Evolutionary conservation across 345 rosid genomes (phyloP).

Genomic region (Stellera chamaejasme): DNA sequence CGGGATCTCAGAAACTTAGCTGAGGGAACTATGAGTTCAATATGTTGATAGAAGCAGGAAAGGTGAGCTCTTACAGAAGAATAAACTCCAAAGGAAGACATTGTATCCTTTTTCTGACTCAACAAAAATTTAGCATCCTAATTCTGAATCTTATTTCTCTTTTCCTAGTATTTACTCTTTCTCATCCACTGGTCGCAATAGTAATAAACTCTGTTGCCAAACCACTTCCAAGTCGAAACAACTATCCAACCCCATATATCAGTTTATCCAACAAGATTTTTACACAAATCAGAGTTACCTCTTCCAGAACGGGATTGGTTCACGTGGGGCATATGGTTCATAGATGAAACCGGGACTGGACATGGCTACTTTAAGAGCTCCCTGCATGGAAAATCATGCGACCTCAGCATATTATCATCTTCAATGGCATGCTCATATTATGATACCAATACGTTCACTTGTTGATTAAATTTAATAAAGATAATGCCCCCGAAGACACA

Average conservation of each 20-base stretch:
- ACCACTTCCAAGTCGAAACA: no score
- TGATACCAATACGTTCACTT: background rate
- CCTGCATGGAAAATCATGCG: slow-evolving; percentile 35
- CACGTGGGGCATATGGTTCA: slow-evolving; percentile 71
- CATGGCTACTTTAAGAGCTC: slow-evolving; percentile 54
- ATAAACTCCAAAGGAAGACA: background rate
- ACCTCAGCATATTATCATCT: slow-evolving; percentile 11
- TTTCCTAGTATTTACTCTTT: background rate
- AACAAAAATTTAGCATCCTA: background rate
- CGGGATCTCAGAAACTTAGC: slow-evolving; percentile 1
- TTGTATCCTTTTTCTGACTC: background rate
- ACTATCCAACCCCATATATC: no score
- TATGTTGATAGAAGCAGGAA: background rate
- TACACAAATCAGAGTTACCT: slow-evolving; percentile 38
- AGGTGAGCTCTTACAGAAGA: background rate
- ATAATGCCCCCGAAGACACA: no score
- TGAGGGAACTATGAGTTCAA: background rate
- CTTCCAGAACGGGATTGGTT: slow-evolving; percentile 63
- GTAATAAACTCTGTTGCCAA: no score
- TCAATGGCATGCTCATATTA: background rate
- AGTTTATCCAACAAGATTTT: background rate
- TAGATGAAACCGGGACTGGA: slow-evolving; percentile 86
- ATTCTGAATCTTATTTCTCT: slow-evolving; percentile 4
- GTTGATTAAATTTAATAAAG: no score
- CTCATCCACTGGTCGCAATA: no score